Evolutionary conservation across 2,329 filamentous ascomycete genomes (phyloP), one percentile per base, ranked within the genome.

Genomic region (Karstenula rhodostoma): DNA sequence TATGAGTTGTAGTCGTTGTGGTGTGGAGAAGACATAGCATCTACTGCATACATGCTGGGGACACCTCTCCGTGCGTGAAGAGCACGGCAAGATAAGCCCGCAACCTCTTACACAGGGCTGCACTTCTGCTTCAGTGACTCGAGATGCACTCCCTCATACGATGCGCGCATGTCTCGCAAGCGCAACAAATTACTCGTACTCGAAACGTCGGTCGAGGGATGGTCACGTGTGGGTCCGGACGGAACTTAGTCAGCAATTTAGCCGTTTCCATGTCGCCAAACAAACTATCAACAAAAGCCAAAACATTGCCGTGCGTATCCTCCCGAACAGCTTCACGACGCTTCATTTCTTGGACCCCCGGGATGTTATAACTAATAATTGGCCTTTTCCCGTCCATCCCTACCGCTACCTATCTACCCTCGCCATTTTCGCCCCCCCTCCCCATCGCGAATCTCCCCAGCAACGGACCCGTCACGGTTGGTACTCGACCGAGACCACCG

Each of bases 241-340:
- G 37, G 37, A 17, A 3, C 37, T 54, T 40, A 54, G 42, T 55
- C 29, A 55, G 52, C 52, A 35, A 29, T 15, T 25, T 44, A 46
- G 40, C 29, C 29, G 40, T 55, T 55, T 47, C 52, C 52, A 32
- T 32, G 29, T 55, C 52, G 52, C 52, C 52, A 55, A 55, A 55
- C 52, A 55, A 47, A 55, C 42, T 29, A 37, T 55, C 52, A 55
- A 55, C 52, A 55, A 55, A 55, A 37, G 42, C 42, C 52, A 55
- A 55, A 55, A 55, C 52, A 55, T 55, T 55, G 52, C 40, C 52
- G 52, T 55, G 52, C 42, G 40, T 37, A 47, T 32, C 52, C 42
- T 55, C 51, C 37, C 51, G 40, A 22, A 33, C 52, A 46, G 52
- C 52, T 47, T 13, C 29, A 46, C 52, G 22, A 43, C 37, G 27